Conservation (phyloP, 2,329 filamentous ascomycete genomes). For the Penicillium decumbens region DNA sequence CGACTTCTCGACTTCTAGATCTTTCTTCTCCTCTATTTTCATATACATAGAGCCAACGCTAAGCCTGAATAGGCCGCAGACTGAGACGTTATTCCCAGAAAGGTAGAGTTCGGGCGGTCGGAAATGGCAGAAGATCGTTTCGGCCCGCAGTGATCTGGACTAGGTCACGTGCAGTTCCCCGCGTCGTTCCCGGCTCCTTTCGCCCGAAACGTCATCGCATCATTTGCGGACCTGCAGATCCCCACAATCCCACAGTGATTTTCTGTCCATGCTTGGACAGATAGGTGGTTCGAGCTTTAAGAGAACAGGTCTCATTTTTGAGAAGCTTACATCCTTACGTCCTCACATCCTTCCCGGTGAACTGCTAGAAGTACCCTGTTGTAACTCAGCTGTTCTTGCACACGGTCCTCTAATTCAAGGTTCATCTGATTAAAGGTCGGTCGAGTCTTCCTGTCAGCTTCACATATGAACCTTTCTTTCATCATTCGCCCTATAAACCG, state of each 20-base stretch:
- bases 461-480: background rate
- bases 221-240: background rate
- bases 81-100: no score
- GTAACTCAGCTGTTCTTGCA: constrained; percentile 1
- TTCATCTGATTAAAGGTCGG: constrained; percentile 5
- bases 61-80: no score
- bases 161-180: constrained; percentile 8
- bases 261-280: background rate
- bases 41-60: no score
- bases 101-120: background rate
- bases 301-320: background rate
- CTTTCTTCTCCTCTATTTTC: no score
- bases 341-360: background rate
- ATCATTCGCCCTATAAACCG: background rate
- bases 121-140: background rate
- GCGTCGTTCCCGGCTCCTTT: constrained; percentile 22
- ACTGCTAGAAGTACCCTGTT: background rate
- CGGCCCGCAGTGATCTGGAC: background rate
- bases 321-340: background rate
- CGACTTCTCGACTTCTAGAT: no score
- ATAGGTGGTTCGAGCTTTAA: background rate
- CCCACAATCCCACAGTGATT: background rate
- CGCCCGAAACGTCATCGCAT: constrained; percentile 30
- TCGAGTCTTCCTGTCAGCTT: constrained; percentile 3
- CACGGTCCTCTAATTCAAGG: constrained; percentile 2